Evolutionary conservation across 2,329 filamentous ascomycete genomes (phyloP).

Genomic region (Ophiosphaerella herpotricha): DNA sequence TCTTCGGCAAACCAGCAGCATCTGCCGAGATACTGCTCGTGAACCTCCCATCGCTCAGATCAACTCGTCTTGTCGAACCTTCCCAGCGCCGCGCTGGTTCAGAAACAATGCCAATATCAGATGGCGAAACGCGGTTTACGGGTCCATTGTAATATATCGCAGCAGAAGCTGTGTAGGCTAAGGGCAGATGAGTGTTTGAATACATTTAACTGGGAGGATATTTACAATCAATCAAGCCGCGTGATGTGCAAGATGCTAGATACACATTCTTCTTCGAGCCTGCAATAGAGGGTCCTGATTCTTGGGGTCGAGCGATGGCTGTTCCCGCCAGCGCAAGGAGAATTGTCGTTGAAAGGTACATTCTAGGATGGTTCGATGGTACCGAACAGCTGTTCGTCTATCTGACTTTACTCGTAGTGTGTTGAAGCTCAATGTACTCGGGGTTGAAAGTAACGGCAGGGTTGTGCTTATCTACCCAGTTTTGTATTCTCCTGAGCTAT

Average conservation of each 20-base stretch:
- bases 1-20: constrained; percentile 10
- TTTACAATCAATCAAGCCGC: constrained; percentile 4
- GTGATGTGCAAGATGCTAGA: constrained; percentile 17
- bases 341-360: constrained; percentile 4
- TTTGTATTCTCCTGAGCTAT: background rate
- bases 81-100: constrained; percentile 2
- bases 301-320: constrained; percentile 1
- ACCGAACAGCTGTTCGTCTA: background rate
- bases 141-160: constrained; percentile 15
- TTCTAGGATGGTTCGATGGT: background rate
- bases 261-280: constrained; percentile 15
- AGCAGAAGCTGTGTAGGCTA: constrained; percentile 7
- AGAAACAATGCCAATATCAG: constrained; percentile 6
- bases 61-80: background rate
- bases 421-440: background rate
- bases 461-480: constrained; percentile 1
- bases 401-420: background rate
- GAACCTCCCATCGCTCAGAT: constrained; percentile 1
- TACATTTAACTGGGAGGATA: background rate
- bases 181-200: background rate
- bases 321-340: constrained; percentile 1
- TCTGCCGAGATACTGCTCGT: constrained; percentile 15
- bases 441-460: constrained; percentile 1
- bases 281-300: background rate
- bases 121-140: constrained; percentile 1